These are phyloP conservation scores for Rubus idaeus DNA, from an alignment of 306 rosid species.

Conservation along the genomic window DNA sequence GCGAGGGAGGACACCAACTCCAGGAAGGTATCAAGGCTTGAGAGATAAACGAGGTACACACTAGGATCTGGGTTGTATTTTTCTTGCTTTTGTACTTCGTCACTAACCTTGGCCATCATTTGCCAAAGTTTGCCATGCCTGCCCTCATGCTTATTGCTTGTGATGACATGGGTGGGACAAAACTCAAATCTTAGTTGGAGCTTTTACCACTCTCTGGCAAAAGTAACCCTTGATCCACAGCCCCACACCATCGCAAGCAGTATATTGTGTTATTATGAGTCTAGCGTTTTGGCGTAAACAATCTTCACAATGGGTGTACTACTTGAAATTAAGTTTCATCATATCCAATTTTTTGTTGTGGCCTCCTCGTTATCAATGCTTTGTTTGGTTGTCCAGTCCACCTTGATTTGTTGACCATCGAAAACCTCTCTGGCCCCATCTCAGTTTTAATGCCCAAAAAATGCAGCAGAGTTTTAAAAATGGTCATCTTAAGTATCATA, in stretches of 20 bases:
- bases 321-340: neutral
- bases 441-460: neutral
- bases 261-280: neutral
- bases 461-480: neutral
- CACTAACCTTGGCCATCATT: neutral
- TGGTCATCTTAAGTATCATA: neutral
- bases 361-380: neutral
- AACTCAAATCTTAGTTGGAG: neutral
- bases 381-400: neutral
- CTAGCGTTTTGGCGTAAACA: neutral
- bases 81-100: neutral
- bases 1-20: constrained; percentile 52
- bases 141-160: too few species aligned
- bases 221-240: neutral
- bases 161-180: neutral
- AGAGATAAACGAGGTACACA: constrained; percentile 40
- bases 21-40: constrained; percentile 47
- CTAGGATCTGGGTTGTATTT: neutral
- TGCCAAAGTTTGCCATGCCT: neutral
- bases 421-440: neutral
- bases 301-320: neutral
- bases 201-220: neutral
- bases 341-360: neutral
- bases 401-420: neutral
- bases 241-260: neutral